These are phyloP conservation scores for Yarrowia sp. DNA, from an alignment of 805 yeast species.

Conservation along the genomic window DNA sequence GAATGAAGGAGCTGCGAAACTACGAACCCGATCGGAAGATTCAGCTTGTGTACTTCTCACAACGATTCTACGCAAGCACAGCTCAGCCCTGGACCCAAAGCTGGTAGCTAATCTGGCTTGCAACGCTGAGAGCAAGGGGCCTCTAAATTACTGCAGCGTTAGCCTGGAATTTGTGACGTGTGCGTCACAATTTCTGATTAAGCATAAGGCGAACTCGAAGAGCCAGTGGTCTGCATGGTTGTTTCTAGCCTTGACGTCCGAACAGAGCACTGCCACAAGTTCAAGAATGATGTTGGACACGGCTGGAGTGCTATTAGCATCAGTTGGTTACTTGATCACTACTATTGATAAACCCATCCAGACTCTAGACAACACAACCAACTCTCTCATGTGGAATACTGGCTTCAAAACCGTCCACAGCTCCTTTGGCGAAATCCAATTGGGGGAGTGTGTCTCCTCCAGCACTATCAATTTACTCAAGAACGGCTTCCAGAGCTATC, in stretches of 20 bases:
- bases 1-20: neutral
- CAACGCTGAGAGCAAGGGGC: neutral
- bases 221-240: neutral
- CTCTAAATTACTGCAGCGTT: neutral
- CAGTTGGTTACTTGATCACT: neutral
- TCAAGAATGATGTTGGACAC: neutral
- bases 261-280: neutral
- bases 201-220: neutral
- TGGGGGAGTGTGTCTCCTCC: neutral
- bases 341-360: neutral
- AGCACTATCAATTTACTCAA: neutral
- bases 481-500: neutral
- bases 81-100: neutral
- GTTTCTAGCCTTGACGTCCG: neutral
- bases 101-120: neutral
- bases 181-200: neutral
- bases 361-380: neutral
- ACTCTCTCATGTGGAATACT: neutral
- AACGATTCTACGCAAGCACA: neutral
- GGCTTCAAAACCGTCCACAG: neutral
- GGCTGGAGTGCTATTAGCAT: neutral
- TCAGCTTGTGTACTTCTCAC: neutral
- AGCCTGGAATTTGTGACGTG: neutral
- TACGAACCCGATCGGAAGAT: constrained; percentile 1
- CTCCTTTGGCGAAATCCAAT: neutral